phyloP scores from a whole-genome alignment of 768 basidiomycete species.

The Rhodotorula paludigena region DNA sequence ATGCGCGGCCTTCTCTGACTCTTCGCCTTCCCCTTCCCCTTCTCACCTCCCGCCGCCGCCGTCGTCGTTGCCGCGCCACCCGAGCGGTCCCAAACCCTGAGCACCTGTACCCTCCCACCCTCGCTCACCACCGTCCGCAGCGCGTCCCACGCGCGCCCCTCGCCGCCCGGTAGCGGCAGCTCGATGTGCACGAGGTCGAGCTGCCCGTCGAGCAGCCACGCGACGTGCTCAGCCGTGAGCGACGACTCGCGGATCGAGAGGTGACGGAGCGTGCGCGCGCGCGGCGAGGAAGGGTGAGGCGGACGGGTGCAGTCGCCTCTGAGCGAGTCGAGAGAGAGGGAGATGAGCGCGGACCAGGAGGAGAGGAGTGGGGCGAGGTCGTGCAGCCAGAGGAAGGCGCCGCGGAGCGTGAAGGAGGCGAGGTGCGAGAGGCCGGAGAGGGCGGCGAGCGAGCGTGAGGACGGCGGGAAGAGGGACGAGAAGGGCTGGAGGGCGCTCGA shows the following conservation, averaged over 20 bases:
- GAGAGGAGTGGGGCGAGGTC: not conserved
- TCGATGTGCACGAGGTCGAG: not conserved
- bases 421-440: not conserved
- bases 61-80: not conserved
- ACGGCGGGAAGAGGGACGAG: not conserved
- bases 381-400: not conserved
- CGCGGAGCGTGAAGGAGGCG: not conserved
- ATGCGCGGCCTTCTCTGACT: no score
- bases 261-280: not conserved
- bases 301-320: conserved; percentile 1
- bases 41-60: no score
- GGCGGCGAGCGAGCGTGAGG: not conserved
- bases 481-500: not conserved
- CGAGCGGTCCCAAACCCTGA: not conserved
- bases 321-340: not conserved
- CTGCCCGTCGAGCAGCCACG: not conserved
- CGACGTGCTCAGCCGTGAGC: not conserved
- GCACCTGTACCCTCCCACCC: not conserved
- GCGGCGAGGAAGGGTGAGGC: not conserved
- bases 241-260: not conserved
- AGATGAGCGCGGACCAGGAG: not conserved
- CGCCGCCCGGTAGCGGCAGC: not conserved
- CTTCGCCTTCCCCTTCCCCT: not conserved
- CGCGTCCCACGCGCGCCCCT: not conserved
- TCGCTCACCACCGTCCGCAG: not conserved